phyloP scores from a whole-genome alignment of 2,329 filamentous ascomycete species.

The Lasiodiplodia sp. region DNA sequence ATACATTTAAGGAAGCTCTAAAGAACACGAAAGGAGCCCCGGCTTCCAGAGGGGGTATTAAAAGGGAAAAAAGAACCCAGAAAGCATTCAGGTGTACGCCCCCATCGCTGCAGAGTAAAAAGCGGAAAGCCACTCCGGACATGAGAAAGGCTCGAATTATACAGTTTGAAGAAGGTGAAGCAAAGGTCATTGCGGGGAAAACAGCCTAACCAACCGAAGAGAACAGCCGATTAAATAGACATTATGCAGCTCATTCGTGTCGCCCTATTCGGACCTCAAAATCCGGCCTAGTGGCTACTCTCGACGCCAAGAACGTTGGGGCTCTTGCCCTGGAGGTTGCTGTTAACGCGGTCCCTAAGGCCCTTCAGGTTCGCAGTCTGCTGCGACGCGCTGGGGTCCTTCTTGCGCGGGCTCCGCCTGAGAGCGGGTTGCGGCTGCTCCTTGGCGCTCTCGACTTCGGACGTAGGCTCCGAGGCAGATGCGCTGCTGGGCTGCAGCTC shows the following conservation, averaged over 20 bases:
- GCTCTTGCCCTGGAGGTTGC: constrained; percentile 54
- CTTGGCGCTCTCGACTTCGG: constrained; percentile 39
- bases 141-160: constrained; percentile 1
- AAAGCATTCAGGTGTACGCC: constrained; percentile 1
- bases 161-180: constrained; percentile 5
- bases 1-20: not conserved
- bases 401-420: constrained; percentile 52
- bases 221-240: constrained; percentile 9
- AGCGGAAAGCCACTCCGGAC: not conserved
- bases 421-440: constrained; percentile 39
- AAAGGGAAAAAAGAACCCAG: not conserved
- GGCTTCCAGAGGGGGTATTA: constrained; percentile 9
- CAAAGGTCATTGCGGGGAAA: not conserved
- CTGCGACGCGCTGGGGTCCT: constrained; percentile 47
- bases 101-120: not conserved
- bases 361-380: constrained; percentile 52
- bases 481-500: constrained; percentile 29
- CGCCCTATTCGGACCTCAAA: not conserved
- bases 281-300: constrained; percentile 45
- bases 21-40: not conserved
- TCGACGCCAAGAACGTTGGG: constrained; percentile 56
- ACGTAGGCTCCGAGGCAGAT: constrained; percentile 31
- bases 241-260: constrained; percentile 18
- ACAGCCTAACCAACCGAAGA: constrained; percentile 14
- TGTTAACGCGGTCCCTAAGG: constrained; percentile 54